phyloP scores from a whole-genome alignment of 192 early-diverging fungal species.

The Coemansia sp. region DNA sequence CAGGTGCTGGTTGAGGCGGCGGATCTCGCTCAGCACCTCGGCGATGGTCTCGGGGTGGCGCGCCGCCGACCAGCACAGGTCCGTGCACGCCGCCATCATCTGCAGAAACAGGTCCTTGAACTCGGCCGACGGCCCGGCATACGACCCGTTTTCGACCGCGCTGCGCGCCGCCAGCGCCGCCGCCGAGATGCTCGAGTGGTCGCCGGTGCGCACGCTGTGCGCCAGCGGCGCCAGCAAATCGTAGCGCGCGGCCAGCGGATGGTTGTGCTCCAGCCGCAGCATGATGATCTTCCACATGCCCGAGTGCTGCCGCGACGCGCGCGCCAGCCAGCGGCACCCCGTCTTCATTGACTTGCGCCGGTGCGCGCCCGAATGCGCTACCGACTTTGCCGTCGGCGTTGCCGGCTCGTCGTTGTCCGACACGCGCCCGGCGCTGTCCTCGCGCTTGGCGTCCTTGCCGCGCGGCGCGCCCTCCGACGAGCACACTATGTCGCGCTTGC shows the following conservation, averaged over 20 bases:
- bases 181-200: conserved; percentile 30
- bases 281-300: conserved; percentile 54
- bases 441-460: conserved; percentile 44
- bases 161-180: conserved; percentile 33
- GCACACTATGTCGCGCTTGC: conserved; percentile 54
- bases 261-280: conserved; percentile 52
- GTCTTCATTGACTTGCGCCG: conserved; percentile 54
- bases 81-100: conserved; percentile 38
- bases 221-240: conserved; percentile 16
- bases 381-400: neutral
- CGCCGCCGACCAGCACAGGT: conserved; percentile 52
- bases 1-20: conserved; percentile 41
- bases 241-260: conserved; percentile 39
- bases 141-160: conserved; percentile 32
- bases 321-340: conserved; percentile 51
- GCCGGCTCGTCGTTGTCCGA: conserved; percentile 4
- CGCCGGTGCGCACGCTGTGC: conserved; percentile 26
- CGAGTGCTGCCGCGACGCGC: conserved; percentile 47
- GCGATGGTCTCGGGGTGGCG: conserved; percentile 36
- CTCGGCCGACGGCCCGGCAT: conserved; percentile 31
- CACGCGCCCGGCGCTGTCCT: conserved; percentile 28
- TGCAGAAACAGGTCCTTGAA: conserved; percentile 50
- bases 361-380: conserved; percentile 48
- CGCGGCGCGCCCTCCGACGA: conserved; percentile 50
- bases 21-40: conserved; percentile 50